Evolutionary conservation across 2,329 filamentous ascomycete genomes (phyloP), one percentile per base, ranked within the genome.

Genomic region (Rutstroemia sp.): DNA sequence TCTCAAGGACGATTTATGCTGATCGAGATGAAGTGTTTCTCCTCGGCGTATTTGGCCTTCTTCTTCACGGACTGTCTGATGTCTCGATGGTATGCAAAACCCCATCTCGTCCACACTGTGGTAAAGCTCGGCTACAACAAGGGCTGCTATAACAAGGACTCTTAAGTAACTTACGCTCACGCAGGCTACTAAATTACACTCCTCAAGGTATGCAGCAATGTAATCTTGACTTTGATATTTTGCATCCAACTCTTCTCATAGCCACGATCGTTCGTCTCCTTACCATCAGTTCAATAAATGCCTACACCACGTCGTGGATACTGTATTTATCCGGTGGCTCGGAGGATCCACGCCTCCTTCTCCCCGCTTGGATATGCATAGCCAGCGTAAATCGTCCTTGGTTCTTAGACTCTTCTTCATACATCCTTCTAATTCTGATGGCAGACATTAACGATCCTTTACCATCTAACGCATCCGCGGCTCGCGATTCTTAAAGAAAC

Each of bases 11-110:
- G 25, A 36, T 23, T 25, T 9, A 51, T 27, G 38, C 54, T 51
- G 36, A 56, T 48, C 39, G 14, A 5, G 16, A 21, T 17, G 23
- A 47, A 89, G 87, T 90, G 87, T 73, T 83, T 81, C 67, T 84
- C 87, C 57, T 88, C 86, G 19, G 88, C 85, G 54, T 89, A 90
- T 70, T 78, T 91, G 58, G 87, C 86, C 51, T 92, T 89, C 71
- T 88, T 89, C 74, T 92, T 92, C 69, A 88, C 87, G 57, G 88
- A 92, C 72, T 89, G 87, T 71, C 80, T 92, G 65, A 91, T 92
- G 87, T 90, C 87, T 60, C 78, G 88, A 72, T 92, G 88, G 86
- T 88, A 68, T 46, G 77, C 72, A 45, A 17, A 34, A 40, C 19
- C 17, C 12, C 34, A 46, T n/a, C 17, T 19, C 21, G 14, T 44